Percentiles rank a stretch among this genome's conserved stretches.
These are phyloP conservation scores for Tremellales sp. DNA, from an alignment of 1,284 basidiomycete species.

Conservation along the genomic window DNA sequence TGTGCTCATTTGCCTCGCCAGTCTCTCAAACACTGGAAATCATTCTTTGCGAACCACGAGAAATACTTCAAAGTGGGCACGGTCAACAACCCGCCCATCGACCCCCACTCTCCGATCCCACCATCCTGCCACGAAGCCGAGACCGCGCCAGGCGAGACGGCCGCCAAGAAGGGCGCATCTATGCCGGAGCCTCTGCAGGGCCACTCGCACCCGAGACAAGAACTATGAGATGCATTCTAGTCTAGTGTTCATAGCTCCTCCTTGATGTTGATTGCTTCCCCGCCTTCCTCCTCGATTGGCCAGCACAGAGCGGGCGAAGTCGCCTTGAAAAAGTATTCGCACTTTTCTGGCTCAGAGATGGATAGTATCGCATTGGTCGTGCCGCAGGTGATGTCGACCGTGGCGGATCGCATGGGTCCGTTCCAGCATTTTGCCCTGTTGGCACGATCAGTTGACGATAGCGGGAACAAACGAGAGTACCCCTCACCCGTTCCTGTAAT, in stretches of 20 bases:
- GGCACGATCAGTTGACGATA: conserved; percentile 1
- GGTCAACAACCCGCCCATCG: conserved; percentile 57
- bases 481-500: conserved; percentile 67
- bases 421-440: conserved; percentile 84
- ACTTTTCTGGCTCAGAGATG: conserved; percentile 91
- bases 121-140: conserved; percentile 57
- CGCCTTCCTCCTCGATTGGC: conserved; percentile 41
- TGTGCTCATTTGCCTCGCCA: conserved; percentile 39
- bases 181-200: too few relatives aligned
- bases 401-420: conserved; percentile 65
- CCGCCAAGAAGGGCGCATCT: background rate
- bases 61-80: conserved; percentile 71
- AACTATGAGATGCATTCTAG: background rate
- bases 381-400: conserved; percentile 74
- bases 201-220: too few relatives aligned
- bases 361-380: conserved; percentile 76
- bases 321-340: conserved; percentile 86
- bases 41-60: conserved; percentile 76
- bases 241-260: conserved; percentile 2
- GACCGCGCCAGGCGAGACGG: conserved; percentile 9
- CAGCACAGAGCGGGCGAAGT: conserved; percentile 86
- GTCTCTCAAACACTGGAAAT: conserved; percentile 80
- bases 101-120: conserved; percentile 72
- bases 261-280: background rate
- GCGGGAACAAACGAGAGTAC: background rate